Evolutionary conservation across 768 basidiomycete genomes (phyloP).

Genomic region (Dentipellis fragilis): DNA sequence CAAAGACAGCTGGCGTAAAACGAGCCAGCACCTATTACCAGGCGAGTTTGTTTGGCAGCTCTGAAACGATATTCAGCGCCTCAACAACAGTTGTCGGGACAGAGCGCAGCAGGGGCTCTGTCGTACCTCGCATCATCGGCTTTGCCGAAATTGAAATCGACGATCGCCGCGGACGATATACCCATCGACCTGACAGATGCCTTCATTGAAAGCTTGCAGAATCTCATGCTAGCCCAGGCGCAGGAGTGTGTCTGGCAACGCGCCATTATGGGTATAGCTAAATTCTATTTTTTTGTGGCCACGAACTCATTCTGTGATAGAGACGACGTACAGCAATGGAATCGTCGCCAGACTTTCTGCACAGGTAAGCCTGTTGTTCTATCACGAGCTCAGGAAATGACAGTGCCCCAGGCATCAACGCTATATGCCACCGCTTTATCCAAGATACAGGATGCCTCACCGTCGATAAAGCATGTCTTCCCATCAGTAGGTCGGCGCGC

Average conservation of each 20-base stretch:
- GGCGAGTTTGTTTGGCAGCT: constrained; percentile 27
- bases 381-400: neutral
- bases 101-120: constrained; percentile 71
- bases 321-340: constrained; percentile 11
- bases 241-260: constrained; percentile 97
- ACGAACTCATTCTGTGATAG: neutral
- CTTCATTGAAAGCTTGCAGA: constrained; percentile 55
- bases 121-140: constrained; percentile 46
- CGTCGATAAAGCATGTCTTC: constrained; percentile 26
- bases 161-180: constrained; percentile 37
- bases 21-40: constrained; percentile 64
- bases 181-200: constrained; percentile 58
- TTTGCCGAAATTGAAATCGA: constrained; percentile 36
- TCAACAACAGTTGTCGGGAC: neutral
- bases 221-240: constrained; percentile 84
- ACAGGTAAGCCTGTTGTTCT: constrained; percentile 1
- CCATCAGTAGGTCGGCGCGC: constrained; percentile 37
- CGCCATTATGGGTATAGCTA: constrained; percentile 60
- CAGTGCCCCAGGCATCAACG: constrained; percentile 9
- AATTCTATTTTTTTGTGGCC: neutral
- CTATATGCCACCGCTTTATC: constrained; percentile 10
- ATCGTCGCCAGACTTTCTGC: constrained; percentile 11
- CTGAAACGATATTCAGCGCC: neutral
- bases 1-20: constrained; percentile 72
- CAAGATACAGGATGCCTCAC: constrained; percentile 10